Percentiles rank a stretch among this genome's conserved stretches.
These are phyloP conservation scores for Fusarium paranaense DNA, from an alignment of 2,329 filamentous ascomycete species.

Conservation along the genomic window DNA sequence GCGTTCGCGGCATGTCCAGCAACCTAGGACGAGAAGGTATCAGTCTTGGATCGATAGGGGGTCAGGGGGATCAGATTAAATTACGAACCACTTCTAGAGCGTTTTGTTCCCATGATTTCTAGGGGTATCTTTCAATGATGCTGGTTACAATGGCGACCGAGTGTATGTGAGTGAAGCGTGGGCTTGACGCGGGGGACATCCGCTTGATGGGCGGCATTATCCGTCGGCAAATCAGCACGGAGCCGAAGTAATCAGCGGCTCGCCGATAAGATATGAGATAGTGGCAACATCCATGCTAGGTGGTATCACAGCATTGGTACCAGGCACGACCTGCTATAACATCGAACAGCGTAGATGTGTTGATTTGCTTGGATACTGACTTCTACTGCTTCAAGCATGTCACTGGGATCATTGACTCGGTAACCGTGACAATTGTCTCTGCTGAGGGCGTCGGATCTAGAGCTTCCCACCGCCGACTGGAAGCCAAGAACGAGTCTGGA, in stretches of 20 bases:
- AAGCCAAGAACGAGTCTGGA: neutral
- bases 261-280: neutral
- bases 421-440: neutral
- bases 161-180: neutral
- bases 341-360: no score
- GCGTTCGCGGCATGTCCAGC: neutral
- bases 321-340: no score
- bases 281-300: no score
- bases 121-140: neutral
- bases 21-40: neutral
- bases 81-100: neutral
- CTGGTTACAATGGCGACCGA: neutral
- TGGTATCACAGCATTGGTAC: no score
- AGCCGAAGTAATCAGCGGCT: neutral
- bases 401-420: neutral
- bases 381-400: no score
- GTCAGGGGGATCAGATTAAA: neutral
- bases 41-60: neutral
- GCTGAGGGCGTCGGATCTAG: neutral
- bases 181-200: neutral
- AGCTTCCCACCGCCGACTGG: neutral
- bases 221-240: neutral
- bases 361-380: no score
- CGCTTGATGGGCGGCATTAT: neutral
- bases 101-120: neutral